Evolutionary conservation across 2,329 filamentous ascomycete species (phyloP), one percentile per base, ranked within the genome.

Genomic region (Pyricularia pennisetigena): DNA sequence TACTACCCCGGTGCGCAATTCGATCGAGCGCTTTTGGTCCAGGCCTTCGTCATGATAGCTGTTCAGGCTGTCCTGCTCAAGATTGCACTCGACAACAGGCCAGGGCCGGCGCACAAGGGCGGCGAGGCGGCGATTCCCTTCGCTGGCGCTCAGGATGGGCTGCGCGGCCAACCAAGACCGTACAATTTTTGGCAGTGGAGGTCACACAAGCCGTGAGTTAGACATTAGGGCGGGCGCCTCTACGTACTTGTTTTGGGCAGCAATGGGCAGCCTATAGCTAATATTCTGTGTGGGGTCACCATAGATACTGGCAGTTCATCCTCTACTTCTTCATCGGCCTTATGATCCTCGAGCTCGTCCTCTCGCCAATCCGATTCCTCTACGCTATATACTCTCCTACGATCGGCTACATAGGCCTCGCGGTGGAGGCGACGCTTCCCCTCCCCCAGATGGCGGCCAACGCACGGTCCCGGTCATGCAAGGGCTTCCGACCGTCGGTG

Each of bases 121-220:
- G 86, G 87, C 68, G 86, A 88, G 66, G 81, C 84, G 7, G 81
- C 83, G 2, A 71, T 82, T 26, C 91, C 91, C 14, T 93, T 94
- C 76, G 81, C 85, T 1, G 85, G 83, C 26, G 74, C 80, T 8
- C 76, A 82, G 57, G 79, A 82, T 70, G 79, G 76, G 10, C 72
- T 75, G 59, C 78, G 71, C 69, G 77, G 76, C 69, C 78, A 78
- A 63, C 82, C 81, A 70, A 82, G 91, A 28, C 91, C 91, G 0
- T 94, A 88, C 75, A 85, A 88, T 74, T 94, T 94, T 76, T 94
- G 92, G 92, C 90, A 92, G 77, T 94, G 92, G 92, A 84, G 87
- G 68, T 86, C 86, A 24, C 83, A 88, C 6, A 88, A 88, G 73
- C 90, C 90, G 80, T 89, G 29, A 63, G 28, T 54, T 54, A 7